These are phyloP conservation scores for Serendipita sp. DNA, from an alignment of 768 basidiomycete species.

Conservation along the genomic window DNA sequence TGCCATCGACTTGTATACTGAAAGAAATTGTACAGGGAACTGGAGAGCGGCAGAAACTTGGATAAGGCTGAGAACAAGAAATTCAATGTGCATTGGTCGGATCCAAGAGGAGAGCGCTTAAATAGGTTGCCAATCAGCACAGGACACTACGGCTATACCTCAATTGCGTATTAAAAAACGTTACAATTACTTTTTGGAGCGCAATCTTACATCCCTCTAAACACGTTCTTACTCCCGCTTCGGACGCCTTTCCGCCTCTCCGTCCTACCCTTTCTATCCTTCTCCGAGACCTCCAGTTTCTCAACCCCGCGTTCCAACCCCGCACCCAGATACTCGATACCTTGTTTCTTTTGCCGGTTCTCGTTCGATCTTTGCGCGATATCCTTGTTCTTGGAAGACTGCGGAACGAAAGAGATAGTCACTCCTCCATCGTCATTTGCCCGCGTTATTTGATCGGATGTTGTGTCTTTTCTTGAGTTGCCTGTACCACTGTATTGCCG, in stretches of 20 bases:
- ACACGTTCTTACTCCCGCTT: slow-evolving; percentile 82
- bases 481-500: slow-evolving; percentile 33
- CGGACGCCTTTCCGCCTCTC: slow-evolving; percentile 61
- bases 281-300: slow-evolving; percentile 34
- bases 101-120: too few species aligned
- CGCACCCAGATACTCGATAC: slow-evolving; percentile 66
- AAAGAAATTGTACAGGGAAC: not conserved
- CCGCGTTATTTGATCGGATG: slow-evolving; percentile 19
- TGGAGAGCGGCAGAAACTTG: not conserved
- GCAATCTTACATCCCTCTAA: slow-evolving; percentile 19
- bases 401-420: slow-evolving; percentile 22
- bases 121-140: too few species aligned
- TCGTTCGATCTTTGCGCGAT: slow-evolving; percentile 28
- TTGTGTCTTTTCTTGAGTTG: slow-evolving; percentile 25
- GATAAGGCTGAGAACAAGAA: not conserved
- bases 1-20: not conserved
- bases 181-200: too few species aligned
- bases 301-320: slow-evolving; percentile 70
- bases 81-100: not conserved
- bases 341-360: slow-evolving; percentile 29
- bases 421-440: slow-evolving; percentile 21
- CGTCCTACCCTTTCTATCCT: slow-evolving; percentile 62
- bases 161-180: too few species aligned
- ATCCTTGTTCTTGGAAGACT: slow-evolving; percentile 15
- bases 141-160: too few species aligned